Evolutionary conservation across 805 yeast species (phyloP).

Genomic region (Candida orba): DNA sequence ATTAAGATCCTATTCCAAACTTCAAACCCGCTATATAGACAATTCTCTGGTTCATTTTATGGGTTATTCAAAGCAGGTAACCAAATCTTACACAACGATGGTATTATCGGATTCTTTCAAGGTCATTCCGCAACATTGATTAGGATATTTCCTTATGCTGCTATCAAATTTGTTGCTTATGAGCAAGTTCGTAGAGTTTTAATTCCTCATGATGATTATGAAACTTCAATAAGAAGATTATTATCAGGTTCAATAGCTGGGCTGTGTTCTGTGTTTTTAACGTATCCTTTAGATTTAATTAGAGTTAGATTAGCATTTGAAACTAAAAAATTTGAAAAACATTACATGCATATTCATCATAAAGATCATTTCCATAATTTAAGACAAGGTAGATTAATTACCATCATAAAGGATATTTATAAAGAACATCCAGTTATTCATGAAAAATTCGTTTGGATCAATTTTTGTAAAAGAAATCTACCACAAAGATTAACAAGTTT

Average conservation of each 20-base stretch:
- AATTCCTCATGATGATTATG: conserved; percentile 68
- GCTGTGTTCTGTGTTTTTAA: conserved; percentile 73
- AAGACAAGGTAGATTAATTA: conserved; percentile 25
- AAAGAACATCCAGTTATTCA: conserved; percentile 19
- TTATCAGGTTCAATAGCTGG: conserved; percentile 91
- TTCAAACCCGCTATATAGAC: conserved; percentile 78
- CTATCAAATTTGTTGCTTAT: conserved; percentile 91
- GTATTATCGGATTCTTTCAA: conserved; percentile 76
- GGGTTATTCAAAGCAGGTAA: conserved; percentile 73
- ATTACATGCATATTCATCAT: conserved; percentile 15
- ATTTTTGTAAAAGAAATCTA: conserved; percentile 14
- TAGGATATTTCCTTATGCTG: conserved; percentile 94
- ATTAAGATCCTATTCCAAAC: conserved; percentile 95
- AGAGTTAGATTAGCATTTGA: conserved; percentile 91
- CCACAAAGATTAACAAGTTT: conserved; percentile 17
- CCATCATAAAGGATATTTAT: conserved; percentile 21
- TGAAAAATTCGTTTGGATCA: conserved; percentile 16
- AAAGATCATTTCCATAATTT: conserved; percentile 17
- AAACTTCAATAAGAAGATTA: conserved; percentile 74
- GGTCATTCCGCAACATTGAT: conserved; percentile 93
- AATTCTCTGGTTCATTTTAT: conserved; percentile 69
- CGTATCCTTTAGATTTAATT: conserved; percentile 87
- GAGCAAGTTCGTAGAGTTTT: conserved; percentile 80
- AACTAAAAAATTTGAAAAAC: conserved; percentile 34
- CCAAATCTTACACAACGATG: conserved; percentile 62